Percentiles rank a stretch among this genome's conserved stretches.
Conservation (phyloP, 495 filamentous ascomycete genomes). For the Penicillium pulvis region DNA sequence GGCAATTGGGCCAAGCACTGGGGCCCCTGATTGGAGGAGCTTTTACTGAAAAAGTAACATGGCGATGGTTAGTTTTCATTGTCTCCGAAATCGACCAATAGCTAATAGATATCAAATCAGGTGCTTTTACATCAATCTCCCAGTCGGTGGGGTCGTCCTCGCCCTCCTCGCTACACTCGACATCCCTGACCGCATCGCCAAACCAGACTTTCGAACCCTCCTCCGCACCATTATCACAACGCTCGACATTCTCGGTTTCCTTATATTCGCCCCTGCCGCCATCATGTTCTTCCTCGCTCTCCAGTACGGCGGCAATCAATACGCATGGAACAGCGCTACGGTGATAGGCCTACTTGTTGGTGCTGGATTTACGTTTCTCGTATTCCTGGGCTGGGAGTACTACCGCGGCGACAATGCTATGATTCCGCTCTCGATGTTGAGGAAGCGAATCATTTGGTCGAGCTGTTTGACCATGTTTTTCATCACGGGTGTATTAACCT, state of each 20-base stretch:
- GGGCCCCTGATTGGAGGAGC: constrained; percentile 58
- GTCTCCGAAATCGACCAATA: background rate
- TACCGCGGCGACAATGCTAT: background rate
- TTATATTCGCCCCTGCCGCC: background rate
- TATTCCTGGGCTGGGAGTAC: background rate
- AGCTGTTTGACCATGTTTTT: background rate
- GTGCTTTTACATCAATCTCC: constrained; percentile 60
- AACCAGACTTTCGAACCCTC: no score
- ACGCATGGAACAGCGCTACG: background rate
- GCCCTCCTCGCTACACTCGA: constrained; percentile 40
- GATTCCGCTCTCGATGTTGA: background rate
- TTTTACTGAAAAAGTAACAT: constrained; percentile 50
- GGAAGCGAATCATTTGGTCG: background rate
- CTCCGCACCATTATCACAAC: background rate
- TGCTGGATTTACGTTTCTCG: background rate
- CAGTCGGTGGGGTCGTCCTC: constrained; percentile 50
- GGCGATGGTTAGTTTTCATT: constrained; percentile 45
- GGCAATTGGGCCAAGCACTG: constrained; percentile 26
- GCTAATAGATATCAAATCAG: constrained; percentile 13
- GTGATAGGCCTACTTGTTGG: background rate
- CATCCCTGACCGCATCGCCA: background rate
- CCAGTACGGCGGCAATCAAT: background rate
- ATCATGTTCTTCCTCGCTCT: background rate
- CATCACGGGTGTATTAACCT: constrained; percentile 3
- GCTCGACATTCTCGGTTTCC: background rate